Conservation (phyloP, 148 eudicot genomes). For the Talinum fruticosum region DNA sequence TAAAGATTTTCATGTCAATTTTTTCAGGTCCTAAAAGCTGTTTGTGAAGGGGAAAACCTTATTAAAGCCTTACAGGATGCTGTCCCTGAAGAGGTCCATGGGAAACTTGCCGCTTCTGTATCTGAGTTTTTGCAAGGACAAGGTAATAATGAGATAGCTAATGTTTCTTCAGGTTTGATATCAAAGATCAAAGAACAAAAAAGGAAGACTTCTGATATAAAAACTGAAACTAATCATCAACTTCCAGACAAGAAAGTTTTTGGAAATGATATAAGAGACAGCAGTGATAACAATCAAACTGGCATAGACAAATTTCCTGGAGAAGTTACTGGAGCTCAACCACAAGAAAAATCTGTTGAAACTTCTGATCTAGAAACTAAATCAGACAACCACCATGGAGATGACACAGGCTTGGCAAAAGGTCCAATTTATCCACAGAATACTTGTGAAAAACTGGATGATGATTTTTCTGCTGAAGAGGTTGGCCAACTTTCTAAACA, state of each 20-base stretch:
- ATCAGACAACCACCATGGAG: constrained; percentile 19
- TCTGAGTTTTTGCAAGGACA: constrained; percentile 56
- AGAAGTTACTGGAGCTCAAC: constrained; percentile 27
- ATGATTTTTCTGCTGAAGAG: constrained; percentile 24
- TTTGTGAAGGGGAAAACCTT: constrained; percentile 75
- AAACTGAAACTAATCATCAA: constrained; percentile 27
- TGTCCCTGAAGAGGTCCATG: constrained; percentile 93
- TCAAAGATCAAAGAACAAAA: constrained; percentile 40
- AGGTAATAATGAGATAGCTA: constrained; percentile 42
- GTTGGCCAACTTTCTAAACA: constrained; percentile 30
- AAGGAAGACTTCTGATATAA: constrained; percentile 22
- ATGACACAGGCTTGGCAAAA: constrained; percentile 26
- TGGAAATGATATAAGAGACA: constrained; percentile 28
- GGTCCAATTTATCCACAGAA: constrained; percentile 22
- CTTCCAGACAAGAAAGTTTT: constrained; percentile 31
- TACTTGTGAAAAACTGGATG: constrained; percentile 24
- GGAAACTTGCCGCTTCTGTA: constrained; percentile 68
- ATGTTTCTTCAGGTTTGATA: constrained; percentile 41
- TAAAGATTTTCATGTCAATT: constrained; percentile 5
- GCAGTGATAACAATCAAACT: constrained; percentile 22
- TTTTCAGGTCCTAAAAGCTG: constrained; percentile 71
- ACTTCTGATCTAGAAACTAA: constrained; percentile 33
- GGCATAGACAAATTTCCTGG: constrained; percentile 21
- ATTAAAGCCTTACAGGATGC: constrained; percentile 86
- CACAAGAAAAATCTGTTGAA: constrained; percentile 29